These are phyloP conservation scores for Madurella mycetomatis DNA, from an alignment of 2,329 filamentous ascomycete species.

Conservation along the genomic window DNA sequence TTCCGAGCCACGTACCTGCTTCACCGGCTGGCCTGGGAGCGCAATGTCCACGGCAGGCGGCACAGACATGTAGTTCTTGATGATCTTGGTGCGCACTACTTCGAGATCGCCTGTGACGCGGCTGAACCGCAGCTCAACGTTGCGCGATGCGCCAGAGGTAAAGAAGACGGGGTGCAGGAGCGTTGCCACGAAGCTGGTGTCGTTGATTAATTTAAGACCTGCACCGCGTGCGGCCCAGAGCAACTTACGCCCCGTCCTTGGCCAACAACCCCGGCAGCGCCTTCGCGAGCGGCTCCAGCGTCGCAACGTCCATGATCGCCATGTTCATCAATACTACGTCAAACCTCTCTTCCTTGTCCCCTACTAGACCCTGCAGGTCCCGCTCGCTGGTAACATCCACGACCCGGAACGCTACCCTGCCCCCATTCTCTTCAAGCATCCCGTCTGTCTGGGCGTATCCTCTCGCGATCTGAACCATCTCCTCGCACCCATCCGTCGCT, in stretches of 20 bases:
- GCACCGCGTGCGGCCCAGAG: background rate
- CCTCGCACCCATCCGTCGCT: slow-evolving; percentile 41
- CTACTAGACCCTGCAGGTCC: slow-evolving; percentile 30
- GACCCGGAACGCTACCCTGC: slow-evolving; percentile 30
- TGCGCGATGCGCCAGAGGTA: slow-evolving; percentile 39
- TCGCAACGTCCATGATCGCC: slow-evolving; percentile 46
- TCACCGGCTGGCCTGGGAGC: slow-evolving; percentile 31
- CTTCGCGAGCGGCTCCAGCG: slow-evolving; percentile 38
- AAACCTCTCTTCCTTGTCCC: slow-evolving; percentile 27
- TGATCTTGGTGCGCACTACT: slow-evolving; percentile 33
- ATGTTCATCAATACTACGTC: slow-evolving; percentile 46
- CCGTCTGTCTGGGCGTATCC: slow-evolving; percentile 6
- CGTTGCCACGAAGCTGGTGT: slow-evolving; percentile 40
- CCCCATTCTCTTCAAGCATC: slow-evolving; percentile 1
- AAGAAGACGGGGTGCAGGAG: slow-evolving; percentile 48
- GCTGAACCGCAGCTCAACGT: slow-evolving; percentile 37
- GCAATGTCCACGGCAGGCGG: slow-evolving; percentile 37
- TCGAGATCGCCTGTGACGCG: slow-evolving; percentile 34
- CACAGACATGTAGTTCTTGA: slow-evolving; percentile 41
- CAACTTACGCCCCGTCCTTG: slow-evolving; percentile 38
- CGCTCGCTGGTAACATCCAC: slow-evolving; percentile 38
- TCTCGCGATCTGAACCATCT: slow-evolving; percentile 38
- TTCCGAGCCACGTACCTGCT: slow-evolving; percentile 30
- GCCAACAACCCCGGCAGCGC: slow-evolving; percentile 39
- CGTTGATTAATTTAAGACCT: background rate